Evolutionary conservation across 176 grass and related monocot species (phyloP), one percentile per base, ranked within the genome.

Genomic region (Ensete ventricosum): DNA sequence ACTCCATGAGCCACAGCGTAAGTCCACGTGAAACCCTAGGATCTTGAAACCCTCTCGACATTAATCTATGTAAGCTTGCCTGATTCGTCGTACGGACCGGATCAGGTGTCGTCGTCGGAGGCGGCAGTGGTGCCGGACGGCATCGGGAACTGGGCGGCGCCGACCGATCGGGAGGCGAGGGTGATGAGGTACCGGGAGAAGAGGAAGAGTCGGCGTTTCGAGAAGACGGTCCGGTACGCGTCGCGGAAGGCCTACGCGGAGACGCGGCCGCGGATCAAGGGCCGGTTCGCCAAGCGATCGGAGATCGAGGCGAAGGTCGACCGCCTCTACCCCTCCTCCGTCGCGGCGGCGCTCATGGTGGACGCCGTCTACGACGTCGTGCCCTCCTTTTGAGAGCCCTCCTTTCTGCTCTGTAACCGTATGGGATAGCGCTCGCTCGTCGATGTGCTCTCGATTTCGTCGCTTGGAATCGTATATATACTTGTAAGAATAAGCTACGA

Each of bases 131-230:
- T 73, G 71, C 71, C 71, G 71, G 71, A 73, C 52, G 71, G 71
- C 20, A 25, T 54, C 71, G 51, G 51, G 2, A 21, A 5, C 71
- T 52, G 51, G 12, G 50, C 71, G 20, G 71, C 51, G 52, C 51
- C 8, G 71, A 23, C 52, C n/a, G 71, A 73, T 54, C 71, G 71
- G 11, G 51, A 55, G 71, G 71, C 51, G 2, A 21, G 52, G 51
- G 51, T 73, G 71, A 53, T 73, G 71, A 21, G 71, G 50, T 73
- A 73, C 71, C n/a, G 71, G 52, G 71, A 73, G 71, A 73, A 73
- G 71, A 51, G 71, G 71, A 73, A 73, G 71, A 54, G 20, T 22
- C 71, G 71, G 20, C 71, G 71, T 51, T 73, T 73, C 71, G 71
- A 55, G 22, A 73, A 73, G 71, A 73, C 51, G 21, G 55, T 73